These are phyloP conservation scores for Heracleum sosnowskyi DNA, from an alignment of 129 eudicot species.

Conservation along the genomic window DNA sequence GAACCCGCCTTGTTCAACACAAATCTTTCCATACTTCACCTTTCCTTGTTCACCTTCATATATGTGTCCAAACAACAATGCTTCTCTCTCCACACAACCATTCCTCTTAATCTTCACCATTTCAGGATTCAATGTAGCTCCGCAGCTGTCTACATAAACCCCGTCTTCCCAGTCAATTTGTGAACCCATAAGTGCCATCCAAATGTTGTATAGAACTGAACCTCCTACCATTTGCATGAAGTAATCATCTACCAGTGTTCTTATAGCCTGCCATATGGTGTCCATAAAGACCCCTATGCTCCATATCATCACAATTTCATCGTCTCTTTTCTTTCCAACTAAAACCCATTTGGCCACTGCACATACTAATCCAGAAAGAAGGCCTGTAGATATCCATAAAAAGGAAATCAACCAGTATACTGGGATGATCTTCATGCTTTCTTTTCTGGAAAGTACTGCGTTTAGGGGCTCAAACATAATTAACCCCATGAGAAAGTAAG, in stretches of 20 bases:
- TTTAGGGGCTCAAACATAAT: conserved; percentile 34
- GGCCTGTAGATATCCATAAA: conserved; percentile 38
- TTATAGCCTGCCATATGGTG: conserved; percentile 62
- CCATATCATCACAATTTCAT: conserved; percentile 44
- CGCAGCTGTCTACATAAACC: conserved; percentile 50
- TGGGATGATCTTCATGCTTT: conserved; percentile 4
- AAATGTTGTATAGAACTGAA: conserved; percentile 33
- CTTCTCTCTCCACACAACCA: conserved; percentile 43
- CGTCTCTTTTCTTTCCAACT: conserved; percentile 47
- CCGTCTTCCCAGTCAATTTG: conserved; percentile 44
- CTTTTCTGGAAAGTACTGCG: conserved; percentile 18
- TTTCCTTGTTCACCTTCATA: conserved; percentile 61
- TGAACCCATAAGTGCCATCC: conserved; percentile 61
- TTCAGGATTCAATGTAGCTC: conserved; percentile 58
- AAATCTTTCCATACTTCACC: conserved; percentile 49
- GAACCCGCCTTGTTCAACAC: conserved; percentile 37
- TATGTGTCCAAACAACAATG: conserved; percentile 52
- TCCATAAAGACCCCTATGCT: conserved; percentile 41
- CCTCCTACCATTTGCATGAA: conserved; percentile 47
- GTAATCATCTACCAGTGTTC: conserved; percentile 52
- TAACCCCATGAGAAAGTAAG: conserved; percentile 42
- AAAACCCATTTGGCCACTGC: conserved; percentile 43
- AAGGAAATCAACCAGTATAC: conserved; percentile 30
- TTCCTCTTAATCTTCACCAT: conserved; percentile 33
- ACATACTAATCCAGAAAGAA: conserved; percentile 33